Evolutionary conservation across 73 alveolate species (phyloP).

Genomic region (Stentor roeselii): DNA sequence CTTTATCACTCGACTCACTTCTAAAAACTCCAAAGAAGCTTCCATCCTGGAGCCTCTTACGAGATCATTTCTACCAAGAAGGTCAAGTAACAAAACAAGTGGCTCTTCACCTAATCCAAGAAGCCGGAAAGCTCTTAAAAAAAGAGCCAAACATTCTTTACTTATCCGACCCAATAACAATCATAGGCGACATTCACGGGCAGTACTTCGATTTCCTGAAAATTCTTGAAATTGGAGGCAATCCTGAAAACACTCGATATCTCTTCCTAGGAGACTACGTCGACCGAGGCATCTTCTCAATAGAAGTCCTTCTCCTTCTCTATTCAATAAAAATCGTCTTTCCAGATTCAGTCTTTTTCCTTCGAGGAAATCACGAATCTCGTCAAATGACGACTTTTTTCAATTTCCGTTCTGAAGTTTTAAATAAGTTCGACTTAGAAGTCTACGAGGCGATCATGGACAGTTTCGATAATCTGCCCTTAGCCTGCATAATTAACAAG

Average conservation of each 20-base stretch:
- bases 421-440: conserved; percentile 71
- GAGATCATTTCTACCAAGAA: conserved; percentile 52
- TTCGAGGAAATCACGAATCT: conserved; percentile 89
- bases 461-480: conserved; percentile 70
- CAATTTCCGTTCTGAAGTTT: conserved; percentile 71
- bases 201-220: conserved; percentile 65
- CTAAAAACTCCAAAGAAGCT: background rate
- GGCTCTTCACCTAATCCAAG: conserved; percentile 30
- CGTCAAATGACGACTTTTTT: conserved; percentile 76
- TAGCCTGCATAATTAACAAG: conserved; percentile 69
- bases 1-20: conserved; percentile 23
- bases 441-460: conserved; percentile 75
- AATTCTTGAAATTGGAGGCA: conserved; percentile 65
- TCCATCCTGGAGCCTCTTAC: conserved; percentile 65
- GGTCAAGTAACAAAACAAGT: conserved; percentile 55
- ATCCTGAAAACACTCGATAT: conserved; percentile 49
- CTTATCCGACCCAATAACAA: conserved; percentile 62
- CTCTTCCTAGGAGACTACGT: conserved; percentile 81
- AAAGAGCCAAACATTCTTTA: conserved; percentile 62
- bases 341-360: conserved; percentile 66
- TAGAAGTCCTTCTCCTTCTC: conserved; percentile 62
- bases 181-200: conserved; percentile 87
- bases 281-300: conserved; percentile 71
- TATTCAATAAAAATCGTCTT: conserved; percentile 62
- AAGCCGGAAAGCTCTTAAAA: conserved; percentile 24